phyloP scores from a whole-genome alignment of 1,284 basidiomycete species.

The Puccinia triticina region DNA sequence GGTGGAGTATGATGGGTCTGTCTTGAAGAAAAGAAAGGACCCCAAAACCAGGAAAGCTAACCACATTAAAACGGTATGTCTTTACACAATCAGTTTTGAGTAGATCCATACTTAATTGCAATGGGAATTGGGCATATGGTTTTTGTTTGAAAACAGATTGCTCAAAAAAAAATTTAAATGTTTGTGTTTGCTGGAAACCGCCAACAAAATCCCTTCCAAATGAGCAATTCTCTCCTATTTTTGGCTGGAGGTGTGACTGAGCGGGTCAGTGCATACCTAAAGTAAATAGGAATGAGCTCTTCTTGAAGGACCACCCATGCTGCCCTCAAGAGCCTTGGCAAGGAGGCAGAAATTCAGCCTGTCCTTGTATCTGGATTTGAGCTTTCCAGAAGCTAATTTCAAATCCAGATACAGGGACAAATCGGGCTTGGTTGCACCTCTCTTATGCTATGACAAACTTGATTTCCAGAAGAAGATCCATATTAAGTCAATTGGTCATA shows the following conservation, averaged over 20 bases:
- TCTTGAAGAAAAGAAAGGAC: neutral
- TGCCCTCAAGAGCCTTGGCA: neutral
- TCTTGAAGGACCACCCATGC: neutral
- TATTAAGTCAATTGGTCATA: neutral
- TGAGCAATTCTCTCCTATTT: neutral
- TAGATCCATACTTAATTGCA: no score
- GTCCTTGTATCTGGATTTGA: no score
- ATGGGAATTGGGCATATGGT: no score
- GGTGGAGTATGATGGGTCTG: neutral
- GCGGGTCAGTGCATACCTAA: neutral
- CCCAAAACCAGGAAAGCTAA: neutral
- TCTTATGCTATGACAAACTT: neutral
- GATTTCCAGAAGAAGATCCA: slow-evolving; percentile 1
- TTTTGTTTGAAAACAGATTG: neutral
- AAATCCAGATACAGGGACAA: no score
- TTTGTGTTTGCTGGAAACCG: neutral
- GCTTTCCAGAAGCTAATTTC: neutral
- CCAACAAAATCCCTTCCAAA: neutral
- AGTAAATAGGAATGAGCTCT: neutral
- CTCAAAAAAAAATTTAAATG: neutral
- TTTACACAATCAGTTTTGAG: neutral
- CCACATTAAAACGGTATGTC: neutral
- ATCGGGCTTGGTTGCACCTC: no score
- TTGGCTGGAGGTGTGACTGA: neutral
- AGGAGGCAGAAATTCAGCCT: no score